Base-by-base conservation (phyloP, 1,284 basidiomycete genomes). In the Melampsora larici-populina region DNA sequence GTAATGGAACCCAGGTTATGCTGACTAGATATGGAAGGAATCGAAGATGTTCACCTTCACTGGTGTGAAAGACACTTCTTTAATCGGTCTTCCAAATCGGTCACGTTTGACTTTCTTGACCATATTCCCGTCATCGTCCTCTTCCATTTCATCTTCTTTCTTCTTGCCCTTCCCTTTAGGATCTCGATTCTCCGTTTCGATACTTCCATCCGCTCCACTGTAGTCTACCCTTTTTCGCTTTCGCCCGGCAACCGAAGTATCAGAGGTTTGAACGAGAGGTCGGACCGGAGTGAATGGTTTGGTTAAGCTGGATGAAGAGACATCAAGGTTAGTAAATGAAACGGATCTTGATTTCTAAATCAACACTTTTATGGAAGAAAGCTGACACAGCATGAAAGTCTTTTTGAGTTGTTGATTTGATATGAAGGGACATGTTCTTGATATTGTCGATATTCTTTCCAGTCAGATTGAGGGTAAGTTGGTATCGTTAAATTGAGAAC, bases 91-190 rank as follows among this genome's bases (percentile, higher is more conserved):
- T 33, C 74, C 74, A 62, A 76, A 76, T 13, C 74, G 49, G 65
- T 76, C 74, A 13, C 74, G 65, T 51, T 69, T 76, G 29, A 76
- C 40, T 49, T 76, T 76, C 58, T 76, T 76, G 74, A 76, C 43
- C 51, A 69, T 58, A 36, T 76, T 76, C 26, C 74, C 74, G 24
- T 76, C 48, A 24, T 76, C 66, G 36, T 76, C 73, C 43, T 76
- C 73, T 58, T 76, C 73, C 29, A 76, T 66, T 62, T 76, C 73
- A n/a, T 62, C 65, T 51, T 76, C 66, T 49, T 64, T 64, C 73
- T 76, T 76, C 51, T 76, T 46, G 11, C 21, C 21, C 33, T 64
- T 64, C 21, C 33, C 26, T 58, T 76, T 76, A 26, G 49, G 60
- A 48, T 74, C 65, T 21, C 46, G 60, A 43, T 76, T 76, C 66